phyloP scores from a whole-genome alignment of 163 green algal genomes.

The Trebouxia gelatinosa region DNA sequence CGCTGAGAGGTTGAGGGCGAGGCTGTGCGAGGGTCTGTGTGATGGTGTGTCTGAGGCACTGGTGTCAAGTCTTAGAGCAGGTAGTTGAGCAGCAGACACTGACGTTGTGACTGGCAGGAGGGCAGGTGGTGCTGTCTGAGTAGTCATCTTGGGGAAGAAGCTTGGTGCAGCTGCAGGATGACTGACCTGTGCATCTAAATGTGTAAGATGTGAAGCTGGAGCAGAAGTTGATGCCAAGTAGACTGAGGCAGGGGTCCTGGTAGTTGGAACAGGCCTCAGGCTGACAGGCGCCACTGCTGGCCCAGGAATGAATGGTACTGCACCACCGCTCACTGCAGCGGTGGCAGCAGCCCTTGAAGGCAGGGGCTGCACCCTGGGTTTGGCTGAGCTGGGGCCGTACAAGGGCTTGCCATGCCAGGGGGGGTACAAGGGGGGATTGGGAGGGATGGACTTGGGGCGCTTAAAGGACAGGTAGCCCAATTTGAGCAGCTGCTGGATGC shows the following conservation, averaged over 20 bases:
- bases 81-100: background rate
- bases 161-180: background rate
- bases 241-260: background rate
- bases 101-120: background rate
- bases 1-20: background rate
- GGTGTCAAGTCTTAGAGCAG: too few relatives aligned
- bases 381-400: conserved; percentile 6
- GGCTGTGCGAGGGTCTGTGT: background rate
- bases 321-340: too few relatives aligned
- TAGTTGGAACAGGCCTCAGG: too few relatives aligned
- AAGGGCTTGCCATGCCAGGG: conserved; percentile 2
- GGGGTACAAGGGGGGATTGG: background rate
- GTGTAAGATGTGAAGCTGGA: background rate
- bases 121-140: background rate
- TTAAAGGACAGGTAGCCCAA: conserved; percentile 6
- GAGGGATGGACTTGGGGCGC: background rate
- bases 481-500: conserved; percentile 29
- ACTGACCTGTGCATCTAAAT: too few relatives aligned
- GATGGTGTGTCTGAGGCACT: background rate
- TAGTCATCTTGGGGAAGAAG: background rate
- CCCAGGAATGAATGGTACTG: too few relatives aligned
- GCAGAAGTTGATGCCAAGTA: background rate
- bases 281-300: too few relatives aligned
- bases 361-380: background rate
- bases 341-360: background rate